Evolutionary conservation across 192 early-diverging fungal genomes (phyloP).

Genomic region (Backusella tarrabulga): DNA sequence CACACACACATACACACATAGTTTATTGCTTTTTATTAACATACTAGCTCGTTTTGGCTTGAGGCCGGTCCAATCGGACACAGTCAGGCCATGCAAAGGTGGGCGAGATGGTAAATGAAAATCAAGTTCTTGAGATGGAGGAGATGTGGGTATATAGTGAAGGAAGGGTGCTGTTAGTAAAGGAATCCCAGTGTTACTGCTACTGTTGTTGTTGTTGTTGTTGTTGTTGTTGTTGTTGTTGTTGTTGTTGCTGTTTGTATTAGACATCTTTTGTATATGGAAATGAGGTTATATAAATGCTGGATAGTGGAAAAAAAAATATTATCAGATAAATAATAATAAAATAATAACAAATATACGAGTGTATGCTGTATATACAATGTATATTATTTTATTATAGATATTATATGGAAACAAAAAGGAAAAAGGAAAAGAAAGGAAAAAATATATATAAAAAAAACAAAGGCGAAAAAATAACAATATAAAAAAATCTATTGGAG

Average conservation of each 20-base stretch:
- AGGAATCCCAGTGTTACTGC: slow-evolving; percentile 2
- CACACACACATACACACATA: too few species aligned
- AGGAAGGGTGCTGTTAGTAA: slow-evolving; percentile 12
- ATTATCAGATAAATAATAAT: background rate
- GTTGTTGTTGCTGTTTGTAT: background rate
- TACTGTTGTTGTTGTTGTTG: background rate
- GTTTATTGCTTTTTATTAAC: background rate
- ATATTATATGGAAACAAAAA: background rate
- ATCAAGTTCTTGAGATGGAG: slow-evolving; percentile 16
- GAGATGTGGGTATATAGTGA: slow-evolving; percentile 19
- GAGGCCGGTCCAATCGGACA: slow-evolving; percentile 22
- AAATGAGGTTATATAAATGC: background rate
- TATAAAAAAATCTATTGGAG: background rate
- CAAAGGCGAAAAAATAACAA: too few species aligned
- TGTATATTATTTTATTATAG: background rate
- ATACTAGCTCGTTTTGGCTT: slow-evolving; percentile 5
- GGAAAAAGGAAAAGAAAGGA: background rate
- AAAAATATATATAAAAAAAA: background rate
- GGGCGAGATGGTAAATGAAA: slow-evolving; percentile 27
- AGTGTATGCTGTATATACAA: background rate
- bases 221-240: background rate
- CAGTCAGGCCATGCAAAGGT: slow-evolving; percentile 20
- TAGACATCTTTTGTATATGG: background rate
- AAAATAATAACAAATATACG: background rate
- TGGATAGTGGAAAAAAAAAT: background rate